These are phyloP conservation scores for Pisolithus marmoratus DNA, from an alignment of 768 basidiomycete genomes.

Conservation along the genomic window DNA sequence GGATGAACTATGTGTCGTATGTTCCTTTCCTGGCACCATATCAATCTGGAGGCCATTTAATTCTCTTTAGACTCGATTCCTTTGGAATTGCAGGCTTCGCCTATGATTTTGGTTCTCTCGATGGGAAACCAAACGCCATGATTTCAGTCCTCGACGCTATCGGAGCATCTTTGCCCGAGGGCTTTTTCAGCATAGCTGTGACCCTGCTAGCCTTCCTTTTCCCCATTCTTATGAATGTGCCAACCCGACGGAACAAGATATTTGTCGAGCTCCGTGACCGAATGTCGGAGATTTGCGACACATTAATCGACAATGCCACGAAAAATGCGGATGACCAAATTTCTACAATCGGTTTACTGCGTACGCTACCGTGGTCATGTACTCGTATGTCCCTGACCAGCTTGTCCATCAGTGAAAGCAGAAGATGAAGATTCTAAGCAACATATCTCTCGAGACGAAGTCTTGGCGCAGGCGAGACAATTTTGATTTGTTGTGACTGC, in stretches of 20 bases:
- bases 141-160: constrained; percentile 13
- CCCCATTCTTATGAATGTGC: constrained; percentile 1
- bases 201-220: constrained; percentile 30
- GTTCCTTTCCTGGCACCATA: not conserved
- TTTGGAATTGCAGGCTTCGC: constrained; percentile 42
- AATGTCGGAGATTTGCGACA: too few relatives aligned
- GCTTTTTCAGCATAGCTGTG: constrained; percentile 7
- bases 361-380: too few relatives aligned
- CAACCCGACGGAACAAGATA: too few relatives aligned
- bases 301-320: too few relatives aligned
- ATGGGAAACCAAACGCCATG: constrained; percentile 27
- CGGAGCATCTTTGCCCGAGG: constrained; percentile 9
- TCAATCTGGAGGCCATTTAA: not conserved
- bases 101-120: constrained; percentile 38
- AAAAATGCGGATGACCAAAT: not conserved
- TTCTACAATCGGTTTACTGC: too few relatives aligned
- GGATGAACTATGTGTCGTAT: constrained; percentile 26
- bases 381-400: not conserved
- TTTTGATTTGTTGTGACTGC: too few relatives aligned
- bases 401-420: constrained; percentile 29
- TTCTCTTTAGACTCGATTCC: constrained; percentile 32
- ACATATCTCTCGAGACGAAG: constrained; percentile 23
- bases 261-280: too few relatives aligned
- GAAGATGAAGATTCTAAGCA: constrained; percentile 21
- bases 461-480: constrained; percentile 16